Percentiles rank a stretch among this genome's conserved stretches.
phyloP scores from a whole-genome alignment of 2,329 filamentous ascomycete genomes.

The Orbilia brochopaga region DNA sequence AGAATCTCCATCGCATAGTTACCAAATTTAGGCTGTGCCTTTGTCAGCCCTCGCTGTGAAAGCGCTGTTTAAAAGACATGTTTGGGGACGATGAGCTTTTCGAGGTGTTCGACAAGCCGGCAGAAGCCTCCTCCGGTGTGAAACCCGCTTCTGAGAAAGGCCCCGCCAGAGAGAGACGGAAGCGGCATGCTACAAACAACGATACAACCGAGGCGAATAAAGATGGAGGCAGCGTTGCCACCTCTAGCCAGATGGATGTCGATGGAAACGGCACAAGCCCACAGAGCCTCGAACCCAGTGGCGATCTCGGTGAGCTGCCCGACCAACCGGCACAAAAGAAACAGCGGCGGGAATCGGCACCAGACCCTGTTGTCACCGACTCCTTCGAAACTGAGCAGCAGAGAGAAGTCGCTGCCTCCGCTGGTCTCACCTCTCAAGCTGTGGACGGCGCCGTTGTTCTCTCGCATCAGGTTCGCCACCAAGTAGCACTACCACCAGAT shows the following conservation, averaged over 20 bases:
- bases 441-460: constrained; percentile 76
- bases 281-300: constrained; percentile 56
- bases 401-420: constrained; percentile 81
- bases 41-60: neutral
- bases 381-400: constrained; percentile 94
- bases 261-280: constrained; percentile 58
- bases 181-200: constrained; percentile 66
- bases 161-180: constrained; percentile 70
- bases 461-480: constrained; percentile 97
- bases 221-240: constrained; percentile 28
- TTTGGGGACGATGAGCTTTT: constrained; percentile 71
- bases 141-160: constrained; percentile 56
- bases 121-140: constrained; percentile 56
- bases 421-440: constrained; percentile 68
- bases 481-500: constrained; percentile 91
- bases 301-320: constrained; percentile 56
- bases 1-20: no score
- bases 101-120: constrained; percentile 76
- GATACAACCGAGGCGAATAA: constrained; percentile 52
- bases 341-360: constrained; percentile 65
- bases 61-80: constrained; percentile 37
- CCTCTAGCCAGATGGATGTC: constrained; percentile 54
- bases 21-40: constrained; percentile 60
- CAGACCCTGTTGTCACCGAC: constrained; percentile 85
- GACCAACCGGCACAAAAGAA: constrained; percentile 61